Base-by-base conservation (phyloP, 345 rosid genomes). In the Trapa bicornis region DNA sequence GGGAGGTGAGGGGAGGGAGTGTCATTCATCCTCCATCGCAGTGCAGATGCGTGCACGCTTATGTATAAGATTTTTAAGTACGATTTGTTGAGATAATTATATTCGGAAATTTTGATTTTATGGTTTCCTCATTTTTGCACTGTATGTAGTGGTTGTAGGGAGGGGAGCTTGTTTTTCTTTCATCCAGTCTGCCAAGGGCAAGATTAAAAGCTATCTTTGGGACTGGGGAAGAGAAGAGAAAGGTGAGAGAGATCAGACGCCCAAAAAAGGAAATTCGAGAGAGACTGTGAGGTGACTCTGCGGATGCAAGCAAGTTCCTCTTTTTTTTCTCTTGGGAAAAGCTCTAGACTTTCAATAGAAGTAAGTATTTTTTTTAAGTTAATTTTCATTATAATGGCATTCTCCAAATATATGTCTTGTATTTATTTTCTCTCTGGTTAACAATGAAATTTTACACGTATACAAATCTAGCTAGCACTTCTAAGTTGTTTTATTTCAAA, bases 211-310 rank as follows among this genome's bases (percentile, higher is more conserved):
- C 5, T 50, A 0, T 37, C 48, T 39, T 16, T 64, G 67, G 41
- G 67, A 64, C 11, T 15, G 60, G 9, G 9, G 37, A n/a, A 17
- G 16, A n/a, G 54, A 45, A 22, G 52, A 42, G 38, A 2, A 22
- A 22, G 29, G 29, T 22, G 29, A 22, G 29, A 17, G 16, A n/a
- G 54, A 45, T 9, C 37, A 42, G 38, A 2, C 5, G 36, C 36
- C 68, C 54, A 10, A 41, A 65, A 65, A 3, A 7, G 68, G 68
- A 42, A 43, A 38, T 16, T 47, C 7, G 68, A 65, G 37, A 65
- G 53, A n/a, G 68, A 65, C n/a, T 11, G 68, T 65, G 68, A 65
- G 22, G 68, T 65, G 54, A 65, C 68, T 32, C 63, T 35, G 16
- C 16, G 22, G 33, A 6, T 22, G 33, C 3, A 54, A 54, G 33